A percentile compares a stretch with the other conserved stretches of the same genome.
Evolutionary conservation across 768 basidiomycete genomes (phyloP).

Genomic region (Naganishia randhawae): DNA sequence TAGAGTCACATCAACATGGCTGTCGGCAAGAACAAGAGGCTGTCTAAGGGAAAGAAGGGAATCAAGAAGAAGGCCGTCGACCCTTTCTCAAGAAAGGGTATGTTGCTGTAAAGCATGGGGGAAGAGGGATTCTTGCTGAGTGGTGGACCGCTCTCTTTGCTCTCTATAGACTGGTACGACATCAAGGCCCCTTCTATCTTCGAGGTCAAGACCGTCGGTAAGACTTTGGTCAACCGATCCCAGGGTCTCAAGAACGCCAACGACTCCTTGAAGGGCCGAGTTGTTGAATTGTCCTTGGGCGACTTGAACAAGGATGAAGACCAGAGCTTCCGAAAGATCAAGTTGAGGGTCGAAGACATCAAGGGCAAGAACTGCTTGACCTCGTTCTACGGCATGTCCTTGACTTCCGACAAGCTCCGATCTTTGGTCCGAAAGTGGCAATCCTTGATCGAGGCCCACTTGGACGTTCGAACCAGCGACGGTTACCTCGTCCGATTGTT

Average conservation of each 20-base stretch:
- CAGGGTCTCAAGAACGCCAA: slow-evolving; percentile 98
- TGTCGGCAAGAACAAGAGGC: slow-evolving; percentile 82
- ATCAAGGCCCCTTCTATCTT: slow-evolving; percentile 98
- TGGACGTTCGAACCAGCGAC: slow-evolving; percentile 98
- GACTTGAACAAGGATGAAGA: slow-evolving; percentile 99
- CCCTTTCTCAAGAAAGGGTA: slow-evolving; percentile 90
- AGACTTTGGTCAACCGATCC: slow-evolving; percentile 97
- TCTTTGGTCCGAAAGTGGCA: slow-evolving; percentile 99
- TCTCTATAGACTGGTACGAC: slow-evolving; percentile 80
- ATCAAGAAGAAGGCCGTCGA: slow-evolving; percentile 99
- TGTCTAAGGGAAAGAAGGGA: slow-evolving; percentile 69
- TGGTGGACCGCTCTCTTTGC: slow-evolving; percentile 44
- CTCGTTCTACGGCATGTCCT: slow-evolving; percentile 99
- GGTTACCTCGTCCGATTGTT: slow-evolving; percentile 99
- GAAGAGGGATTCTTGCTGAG: slow-evolving; percentile 7
- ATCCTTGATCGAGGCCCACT: slow-evolving; percentile 95
- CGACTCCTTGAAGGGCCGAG: slow-evolving; percentile 94
- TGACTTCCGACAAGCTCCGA: slow-evolving; percentile 99
- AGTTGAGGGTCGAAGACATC: slow-evolving; percentile 79
- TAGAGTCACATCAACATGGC: slow-evolving; percentile 40
- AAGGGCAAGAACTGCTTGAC: slow-evolving; percentile 96
- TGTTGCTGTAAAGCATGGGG: slow-evolving; percentile 43
- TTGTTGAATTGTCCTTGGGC: slow-evolving; percentile 90
- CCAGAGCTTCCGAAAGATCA: slow-evolving; percentile 98
- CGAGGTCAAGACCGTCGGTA: slow-evolving; percentile 92